Evolutionary conservation across 176 grass and related monocot genomes (phyloP).

Genomic region (Triticum aestivum): DNA sequence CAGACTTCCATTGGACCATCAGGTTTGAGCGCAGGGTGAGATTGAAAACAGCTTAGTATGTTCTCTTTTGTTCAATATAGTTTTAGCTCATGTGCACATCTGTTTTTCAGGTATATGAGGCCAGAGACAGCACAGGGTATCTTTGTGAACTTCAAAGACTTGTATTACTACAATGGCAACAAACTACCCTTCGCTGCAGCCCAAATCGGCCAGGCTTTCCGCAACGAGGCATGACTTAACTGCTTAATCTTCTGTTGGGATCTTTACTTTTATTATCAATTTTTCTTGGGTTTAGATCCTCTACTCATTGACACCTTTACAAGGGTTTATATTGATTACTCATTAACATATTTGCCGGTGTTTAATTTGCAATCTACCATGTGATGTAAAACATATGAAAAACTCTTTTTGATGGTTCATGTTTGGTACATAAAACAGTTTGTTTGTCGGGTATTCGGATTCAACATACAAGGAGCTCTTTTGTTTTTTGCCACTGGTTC

Average conservation of each 20-base stretch:
- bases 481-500: background rate
- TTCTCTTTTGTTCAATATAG: background rate
- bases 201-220: conserved; percentile 87
- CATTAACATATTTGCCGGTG: conserved; percentile 11
- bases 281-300: background rate
- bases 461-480: background rate
- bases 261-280: background rate
- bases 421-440: background rate
- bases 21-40: conserved; percentile 78
- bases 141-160: conserved; percentile 91
- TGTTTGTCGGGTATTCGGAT: conserved; percentile 19
- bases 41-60: conserved; percentile 19
- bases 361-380: conserved; percentile 18
- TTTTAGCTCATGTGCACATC: conserved; percentile 30
- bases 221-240: conserved; percentile 70
- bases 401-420: conserved; percentile 1
- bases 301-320: background rate
- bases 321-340: background rate
- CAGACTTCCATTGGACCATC: conserved; percentile 98
- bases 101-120: conserved; percentile 77
- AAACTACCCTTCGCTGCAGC: conserved; percentile 92
- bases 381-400: background rate
- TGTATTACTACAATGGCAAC: conserved; percentile 88
- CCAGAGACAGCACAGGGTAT: conserved; percentile 97
- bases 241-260: conserved; percentile 12